phyloP scores from a whole-genome alignment of 306 rosid genomes.

The Benincasa hispida region DNA sequence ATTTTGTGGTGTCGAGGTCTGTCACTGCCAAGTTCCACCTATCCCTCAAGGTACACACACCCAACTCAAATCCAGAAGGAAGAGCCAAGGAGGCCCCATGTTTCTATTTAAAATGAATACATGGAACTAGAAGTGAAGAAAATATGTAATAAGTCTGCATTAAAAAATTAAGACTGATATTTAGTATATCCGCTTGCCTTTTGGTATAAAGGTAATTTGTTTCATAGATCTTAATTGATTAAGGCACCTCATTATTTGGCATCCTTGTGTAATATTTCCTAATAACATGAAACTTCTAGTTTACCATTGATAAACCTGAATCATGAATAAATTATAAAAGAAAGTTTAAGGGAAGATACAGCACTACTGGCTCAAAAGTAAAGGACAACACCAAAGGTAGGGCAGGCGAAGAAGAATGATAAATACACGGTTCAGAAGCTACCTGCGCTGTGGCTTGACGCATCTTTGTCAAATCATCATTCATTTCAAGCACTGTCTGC shows the following conservation, averaged over 20 bases:
- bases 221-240: background rate
- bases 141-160: background rate
- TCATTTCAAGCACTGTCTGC: slow-evolving; percentile 94
- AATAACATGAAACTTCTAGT: background rate
- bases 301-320: background rate
- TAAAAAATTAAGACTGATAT: background rate
- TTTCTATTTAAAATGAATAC: background rate
- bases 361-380: background rate
- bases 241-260: background rate
- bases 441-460: slow-evolving; percentile 99
- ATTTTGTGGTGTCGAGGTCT: background rate
- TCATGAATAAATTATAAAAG: background rate
- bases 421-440: slow-evolving; percentile 6
- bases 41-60: background rate
- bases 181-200: background rate
- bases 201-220: background rate
- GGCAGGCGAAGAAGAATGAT: background rate
- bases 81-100: background rate
- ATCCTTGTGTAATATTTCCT: background rate
- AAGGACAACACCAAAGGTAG: background rate
- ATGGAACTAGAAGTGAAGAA: background rate
- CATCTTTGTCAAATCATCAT: slow-evolving; percentile 89
- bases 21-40: background rate
- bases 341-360: background rate
- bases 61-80: background rate